phyloP scores from a whole-genome alignment of 768 basidiomycete genomes.

The Macrolepiota albuminosa region DNA sequence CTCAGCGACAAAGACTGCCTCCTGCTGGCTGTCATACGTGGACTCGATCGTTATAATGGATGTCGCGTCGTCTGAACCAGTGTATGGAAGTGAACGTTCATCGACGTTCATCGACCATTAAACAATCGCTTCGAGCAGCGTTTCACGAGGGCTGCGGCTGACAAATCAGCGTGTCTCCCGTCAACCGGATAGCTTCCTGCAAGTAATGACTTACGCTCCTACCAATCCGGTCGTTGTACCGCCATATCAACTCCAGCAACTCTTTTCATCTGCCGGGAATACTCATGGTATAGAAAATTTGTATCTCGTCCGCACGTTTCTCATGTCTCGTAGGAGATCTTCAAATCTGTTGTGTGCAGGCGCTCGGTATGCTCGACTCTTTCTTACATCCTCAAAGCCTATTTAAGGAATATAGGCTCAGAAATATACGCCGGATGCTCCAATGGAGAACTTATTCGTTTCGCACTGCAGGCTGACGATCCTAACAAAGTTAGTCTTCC shows the following conservation, averaged over 20 bases:
- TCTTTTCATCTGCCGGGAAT: constrained; percentile 31
- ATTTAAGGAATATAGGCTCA: constrained; percentile 41
- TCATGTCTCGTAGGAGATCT: constrained; percentile 15
- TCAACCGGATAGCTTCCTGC: not conserved
- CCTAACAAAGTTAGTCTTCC: constrained; percentile 36
- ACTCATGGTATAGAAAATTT: constrained; percentile 8
- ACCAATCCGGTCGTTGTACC: constrained; percentile 47
- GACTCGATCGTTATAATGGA: not conserved
- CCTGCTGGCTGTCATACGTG: constrained; percentile 29
- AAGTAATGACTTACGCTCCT: constrained; percentile 34
- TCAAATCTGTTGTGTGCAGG: constrained; percentile 49
- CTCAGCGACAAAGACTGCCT: constrained; percentile 34
- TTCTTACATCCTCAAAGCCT: not conserved
- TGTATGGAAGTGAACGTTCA: not conserved
- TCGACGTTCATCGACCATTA: not conserved
- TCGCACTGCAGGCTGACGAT: constrained; percentile 60
- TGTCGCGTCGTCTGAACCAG: not conserved
- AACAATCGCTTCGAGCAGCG: not conserved
- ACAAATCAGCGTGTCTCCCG: constrained; percentile 13
- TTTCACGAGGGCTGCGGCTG: constrained; percentile 12
- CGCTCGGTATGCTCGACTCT: constrained; percentile 37
- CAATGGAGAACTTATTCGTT: constrained; percentile 81
- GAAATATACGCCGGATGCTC: constrained; percentile 87
- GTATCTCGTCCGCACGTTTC: not conserved
- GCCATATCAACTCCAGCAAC: constrained; percentile 53